Conservation (phyloP, 2,329 filamentous ascomycete species). For the Microsporum ferrugineum region DNA sequence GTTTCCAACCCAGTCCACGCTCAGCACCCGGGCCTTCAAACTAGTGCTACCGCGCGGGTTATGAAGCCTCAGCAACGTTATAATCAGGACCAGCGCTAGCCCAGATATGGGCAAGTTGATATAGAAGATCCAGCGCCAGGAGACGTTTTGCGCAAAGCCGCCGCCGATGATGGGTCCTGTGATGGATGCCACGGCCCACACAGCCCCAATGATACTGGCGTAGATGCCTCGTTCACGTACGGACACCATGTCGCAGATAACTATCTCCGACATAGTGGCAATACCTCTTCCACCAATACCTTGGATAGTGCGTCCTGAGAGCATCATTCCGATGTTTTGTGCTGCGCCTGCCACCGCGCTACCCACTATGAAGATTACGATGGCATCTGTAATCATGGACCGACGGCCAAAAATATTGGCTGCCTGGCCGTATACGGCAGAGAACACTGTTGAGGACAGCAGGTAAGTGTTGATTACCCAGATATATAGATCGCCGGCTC, state of each 20-base stretch:
- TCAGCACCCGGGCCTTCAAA: neutral
- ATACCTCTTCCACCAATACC: conserved; percentile 41
- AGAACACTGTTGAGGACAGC: neutral
- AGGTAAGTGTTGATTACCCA: conserved; percentile 5
- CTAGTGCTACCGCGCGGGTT: neutral
- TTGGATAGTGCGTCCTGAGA: conserved; percentile 39
- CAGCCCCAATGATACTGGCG: conserved; percentile 30
- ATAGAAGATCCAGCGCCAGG: conserved; percentile 47
- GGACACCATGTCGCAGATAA: conserved; percentile 41
- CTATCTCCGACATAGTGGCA: conserved; percentile 38
- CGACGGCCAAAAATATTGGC: conserved; percentile 11
- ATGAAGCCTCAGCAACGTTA: conserved; percentile 16
- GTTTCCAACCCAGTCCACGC: conserved; percentile 5
- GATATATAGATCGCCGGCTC: conserved; percentile 3
- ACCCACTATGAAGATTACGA: conserved; percentile 33
- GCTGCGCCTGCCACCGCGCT: conserved; percentile 36
- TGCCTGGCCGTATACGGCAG: conserved; percentile 8
- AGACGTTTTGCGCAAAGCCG: conserved; percentile 27
- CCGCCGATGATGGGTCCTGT: conserved; percentile 19
- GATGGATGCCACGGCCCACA: conserved; percentile 38
- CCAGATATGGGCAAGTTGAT: conserved; percentile 45
- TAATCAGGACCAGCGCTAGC: conserved; percentile 31
- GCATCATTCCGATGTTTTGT: conserved; percentile 32
- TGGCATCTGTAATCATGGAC: conserved; percentile 18
- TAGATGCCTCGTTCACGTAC: conserved; percentile 34